A percentile compares a stretch with the other conserved stretches of the same genome.
Evolutionary conservation across 2,329 filamentous ascomycete genomes (phyloP).

Genomic region (Escovopsis sp.): DNA sequence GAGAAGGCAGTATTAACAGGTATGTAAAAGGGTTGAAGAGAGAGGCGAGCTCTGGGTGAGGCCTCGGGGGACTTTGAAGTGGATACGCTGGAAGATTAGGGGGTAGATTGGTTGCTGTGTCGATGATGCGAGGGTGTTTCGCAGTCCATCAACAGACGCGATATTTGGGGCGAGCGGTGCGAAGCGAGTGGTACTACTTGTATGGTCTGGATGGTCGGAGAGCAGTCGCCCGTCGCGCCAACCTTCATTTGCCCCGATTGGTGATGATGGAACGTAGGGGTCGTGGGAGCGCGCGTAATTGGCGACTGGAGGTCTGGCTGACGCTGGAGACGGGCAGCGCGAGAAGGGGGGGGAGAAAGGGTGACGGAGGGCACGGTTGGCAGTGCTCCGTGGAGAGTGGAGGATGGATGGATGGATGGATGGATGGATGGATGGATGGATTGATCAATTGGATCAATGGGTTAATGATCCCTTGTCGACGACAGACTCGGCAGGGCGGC

Average conservation of each 20-base stretch:
- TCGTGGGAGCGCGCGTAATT: neutral
- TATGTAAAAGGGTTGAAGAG: neutral
- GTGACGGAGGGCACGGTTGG: too few species aligned
- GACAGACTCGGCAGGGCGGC: too few species aligned
- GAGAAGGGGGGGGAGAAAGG: conserved; percentile 5
- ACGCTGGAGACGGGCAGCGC: neutral
- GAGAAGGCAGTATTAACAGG: neutral
- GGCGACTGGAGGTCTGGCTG: neutral
- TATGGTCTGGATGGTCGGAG: neutral
- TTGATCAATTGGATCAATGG: too few species aligned
- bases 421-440: too few species aligned
- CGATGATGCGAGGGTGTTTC: neutral
- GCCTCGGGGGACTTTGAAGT: neutral
- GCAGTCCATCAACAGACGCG: neutral
- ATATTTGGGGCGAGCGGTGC: neutral
- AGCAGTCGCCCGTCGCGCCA: conserved; percentile 1
- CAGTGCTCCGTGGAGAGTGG: too few species aligned
- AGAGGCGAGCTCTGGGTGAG: neutral
- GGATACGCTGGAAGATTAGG: neutral
- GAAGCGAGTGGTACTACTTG: neutral
- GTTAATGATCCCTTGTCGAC: too few species aligned
- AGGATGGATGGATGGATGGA: too few species aligned
- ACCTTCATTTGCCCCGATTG: neutral
- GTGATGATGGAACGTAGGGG: neutral
- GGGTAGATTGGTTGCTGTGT: neutral